Conservation (phyloP, 768 basidiomycete genomes). For the Cubamyces sp. region DNA sequence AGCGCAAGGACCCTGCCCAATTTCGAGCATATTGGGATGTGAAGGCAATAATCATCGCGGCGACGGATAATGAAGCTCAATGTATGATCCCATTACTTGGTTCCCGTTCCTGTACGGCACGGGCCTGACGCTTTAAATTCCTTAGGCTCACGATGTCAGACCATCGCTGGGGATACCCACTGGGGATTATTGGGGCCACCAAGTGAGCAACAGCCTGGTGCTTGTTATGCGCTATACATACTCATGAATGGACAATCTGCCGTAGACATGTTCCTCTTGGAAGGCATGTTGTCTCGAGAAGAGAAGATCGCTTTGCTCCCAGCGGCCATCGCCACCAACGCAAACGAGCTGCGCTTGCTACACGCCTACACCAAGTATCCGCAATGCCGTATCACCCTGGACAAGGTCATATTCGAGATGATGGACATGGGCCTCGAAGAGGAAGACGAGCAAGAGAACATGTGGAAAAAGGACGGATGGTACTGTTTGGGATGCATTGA, state of each 20-base stretch:
- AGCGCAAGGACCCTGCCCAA: not conserved
- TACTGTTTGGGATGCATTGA: conserved; percentile 32
- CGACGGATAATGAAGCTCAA: conserved; percentile 24
- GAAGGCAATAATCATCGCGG: conserved; percentile 29
- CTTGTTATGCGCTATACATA: no score
- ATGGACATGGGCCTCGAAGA: conserved; percentile 14
- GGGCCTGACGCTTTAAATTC: not conserved
- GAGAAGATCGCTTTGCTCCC: conserved; percentile 1
- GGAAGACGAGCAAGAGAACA: conserved; percentile 3
- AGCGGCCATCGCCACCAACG: conserved; percentile 16
- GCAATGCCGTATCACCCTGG: not conserved
- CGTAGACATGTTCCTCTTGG: conserved; percentile 25
- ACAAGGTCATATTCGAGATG: conserved; percentile 2
- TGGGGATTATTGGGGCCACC: conserved; percentile 32
- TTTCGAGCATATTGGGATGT: not conserved
- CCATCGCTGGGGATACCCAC: conserved; percentile 11
- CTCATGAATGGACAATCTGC: not conserved
- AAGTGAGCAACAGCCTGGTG: conserved; percentile 29
- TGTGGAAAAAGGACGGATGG: conserved; percentile 31
- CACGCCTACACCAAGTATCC: not conserved
- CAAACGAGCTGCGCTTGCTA: conserved; percentile 10
- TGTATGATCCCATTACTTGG: conserved; percentile 25
- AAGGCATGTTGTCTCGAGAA: not conserved
- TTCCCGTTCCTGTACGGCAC: not conserved
- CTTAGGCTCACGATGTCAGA: conserved; percentile 25